Conservation (phyloP, 768 basidiomycete species). For the Pleurotus giganteus region DNA sequence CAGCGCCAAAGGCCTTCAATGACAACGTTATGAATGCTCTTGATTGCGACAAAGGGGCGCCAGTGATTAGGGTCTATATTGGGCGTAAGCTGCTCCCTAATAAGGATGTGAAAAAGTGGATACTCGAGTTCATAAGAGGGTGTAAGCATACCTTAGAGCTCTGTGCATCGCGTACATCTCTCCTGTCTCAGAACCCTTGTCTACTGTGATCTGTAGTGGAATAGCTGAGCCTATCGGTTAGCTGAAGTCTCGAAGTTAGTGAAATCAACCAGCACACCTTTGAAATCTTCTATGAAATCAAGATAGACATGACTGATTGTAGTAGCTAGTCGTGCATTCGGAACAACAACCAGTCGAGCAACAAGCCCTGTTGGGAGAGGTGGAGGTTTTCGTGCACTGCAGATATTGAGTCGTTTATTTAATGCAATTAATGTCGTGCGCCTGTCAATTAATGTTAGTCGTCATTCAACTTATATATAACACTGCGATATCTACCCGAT, state of each 20-base stretch:
- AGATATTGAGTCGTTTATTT: constrained; percentile 16
- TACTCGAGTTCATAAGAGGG: not conserved
- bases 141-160: constrained; percentile 13
- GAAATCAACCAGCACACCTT: constrained; percentile 18
- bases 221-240: constrained; percentile 8
- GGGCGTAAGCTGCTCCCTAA: constrained; percentile 19
- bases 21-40: constrained; percentile 26
- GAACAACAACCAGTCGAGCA: constrained; percentile 21
- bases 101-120: not conserved
- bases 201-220: constrained; percentile 7
- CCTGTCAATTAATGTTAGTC: not conserved
- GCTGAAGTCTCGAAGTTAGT: not conserved
- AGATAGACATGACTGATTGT: constrained; percentile 29
- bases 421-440: constrained; percentile 9
- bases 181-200: constrained; percentile 29
- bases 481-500: not conserved
- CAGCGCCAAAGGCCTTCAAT: constrained; percentile 29
- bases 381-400: constrained; percentile 16
- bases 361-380: constrained; percentile 13
- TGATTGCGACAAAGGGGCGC: constrained; percentile 16
- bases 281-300: constrained; percentile 26
- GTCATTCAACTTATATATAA: not conserved
- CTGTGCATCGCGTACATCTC: constrained; percentile 18
- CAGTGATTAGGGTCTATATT: constrained; percentile 18
- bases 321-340: constrained; percentile 13